Evolutionary conservation across 257 asterid species (phyloP).

Genomic region (Fraxinus anomala): DNA sequence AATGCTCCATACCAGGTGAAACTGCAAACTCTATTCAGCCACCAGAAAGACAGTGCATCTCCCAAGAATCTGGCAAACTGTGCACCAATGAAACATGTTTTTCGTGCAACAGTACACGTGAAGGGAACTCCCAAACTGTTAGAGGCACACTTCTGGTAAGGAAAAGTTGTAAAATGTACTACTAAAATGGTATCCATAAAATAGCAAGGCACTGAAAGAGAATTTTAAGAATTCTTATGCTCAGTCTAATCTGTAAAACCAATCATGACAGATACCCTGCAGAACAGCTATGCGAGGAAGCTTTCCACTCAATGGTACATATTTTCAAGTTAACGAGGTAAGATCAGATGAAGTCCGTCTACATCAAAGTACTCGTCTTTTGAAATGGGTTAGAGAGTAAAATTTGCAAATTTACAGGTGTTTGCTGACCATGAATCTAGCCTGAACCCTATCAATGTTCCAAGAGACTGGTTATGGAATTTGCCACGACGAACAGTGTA

Average conservation of each 20-base stretch:
- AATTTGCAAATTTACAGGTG: conserved; percentile 51
- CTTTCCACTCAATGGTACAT: conserved; percentile 96
- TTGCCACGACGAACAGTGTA: conserved; percentile 83
- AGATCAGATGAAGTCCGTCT: conserved; percentile 14
- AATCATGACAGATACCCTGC: conserved; percentile 77
- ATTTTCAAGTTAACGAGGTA: conserved; percentile 99
- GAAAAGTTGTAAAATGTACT: not conserved
- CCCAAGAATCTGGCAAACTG: not conserved
- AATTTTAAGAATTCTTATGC: not conserved
- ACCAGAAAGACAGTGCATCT: conserved; percentile 3
- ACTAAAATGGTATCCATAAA: conserved; percentile 17
- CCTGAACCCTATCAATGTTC: conserved; percentile 73
- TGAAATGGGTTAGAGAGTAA: conserved; percentile 23
- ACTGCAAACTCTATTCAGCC: not conserved
- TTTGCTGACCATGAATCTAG: conserved; percentile 95
- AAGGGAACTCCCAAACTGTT: conserved; percentile 4
- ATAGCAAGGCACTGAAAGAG: not conserved
- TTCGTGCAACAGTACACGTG: conserved; percentile 6
- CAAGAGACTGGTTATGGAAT: conserved; percentile 90
- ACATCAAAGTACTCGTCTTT: conserved; percentile 7
- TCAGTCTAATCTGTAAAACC: conserved; percentile 31
- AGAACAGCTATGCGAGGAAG: conserved; percentile 99
- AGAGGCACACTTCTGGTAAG: conserved; percentile 9
- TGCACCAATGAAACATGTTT: not conserved
- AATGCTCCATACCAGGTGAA: conserved; percentile 3